Conservation (phyloP, 1,284 basidiomycete genomes). For the Tilletia caries region DNA sequence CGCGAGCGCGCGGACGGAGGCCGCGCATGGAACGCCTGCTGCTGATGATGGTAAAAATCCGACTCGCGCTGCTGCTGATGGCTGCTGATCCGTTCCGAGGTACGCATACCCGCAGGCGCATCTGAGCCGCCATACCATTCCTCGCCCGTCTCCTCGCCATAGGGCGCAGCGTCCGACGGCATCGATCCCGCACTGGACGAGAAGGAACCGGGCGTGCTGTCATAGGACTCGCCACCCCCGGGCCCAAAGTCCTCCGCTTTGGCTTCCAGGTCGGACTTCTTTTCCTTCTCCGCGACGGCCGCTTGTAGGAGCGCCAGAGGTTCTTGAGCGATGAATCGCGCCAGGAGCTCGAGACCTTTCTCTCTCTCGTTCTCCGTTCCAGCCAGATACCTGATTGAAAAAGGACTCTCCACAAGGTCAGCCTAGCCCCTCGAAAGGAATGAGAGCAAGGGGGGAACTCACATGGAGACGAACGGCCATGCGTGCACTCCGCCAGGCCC, state of each 20-base stretch:
- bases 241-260: background rate
- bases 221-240: background rate
- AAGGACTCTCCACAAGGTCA: background rate
- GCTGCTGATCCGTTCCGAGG: background rate
- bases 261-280: background rate
- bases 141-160: slow-evolving; percentile 10
- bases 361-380: slow-evolving; percentile 42
- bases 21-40: background rate
- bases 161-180: slow-evolving; percentile 7
- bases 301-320: background rate
- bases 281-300: background rate
- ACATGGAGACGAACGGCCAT: slow-evolving; percentile 51
- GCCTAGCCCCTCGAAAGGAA: background rate
- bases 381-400: slow-evolving; percentile 31
- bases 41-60: background rate
- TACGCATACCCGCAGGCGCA: background rate
- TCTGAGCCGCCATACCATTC: background rate
- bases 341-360: slow-evolving; percentile 43
- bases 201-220: background rate
- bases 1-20: background rate
- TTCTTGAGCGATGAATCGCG: slow-evolving; percentile 32
- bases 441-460: background rate
- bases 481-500: slow-evolving; percentile 49
- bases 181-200: slow-evolving; percentile 8
- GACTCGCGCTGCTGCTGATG: background rate